Conservation (phyloP, 2,329 filamentous ascomycete genomes). For the Pseudogymnoascus sp. region DNA sequence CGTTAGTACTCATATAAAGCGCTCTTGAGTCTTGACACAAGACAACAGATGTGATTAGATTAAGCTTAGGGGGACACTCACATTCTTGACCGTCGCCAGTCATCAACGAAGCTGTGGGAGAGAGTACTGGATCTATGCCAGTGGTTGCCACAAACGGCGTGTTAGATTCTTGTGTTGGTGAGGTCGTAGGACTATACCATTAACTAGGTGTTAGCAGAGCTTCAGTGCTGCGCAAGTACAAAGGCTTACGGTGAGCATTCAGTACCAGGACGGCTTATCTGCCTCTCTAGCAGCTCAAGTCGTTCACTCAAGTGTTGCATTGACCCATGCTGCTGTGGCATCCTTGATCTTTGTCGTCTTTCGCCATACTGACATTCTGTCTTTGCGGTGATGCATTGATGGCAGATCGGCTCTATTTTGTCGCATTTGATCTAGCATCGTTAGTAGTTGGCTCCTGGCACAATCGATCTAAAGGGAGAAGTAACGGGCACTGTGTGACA, state of each 20-base stretch:
- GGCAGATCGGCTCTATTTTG: not conserved
- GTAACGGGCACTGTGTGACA: not conserved
- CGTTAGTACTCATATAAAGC: not conserved
- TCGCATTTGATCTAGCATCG: not conserved
- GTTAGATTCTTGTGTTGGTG: not conserved
- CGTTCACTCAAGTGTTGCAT: not conserved
- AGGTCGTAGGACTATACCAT: not conserved
- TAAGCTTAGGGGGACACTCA: not conserved
- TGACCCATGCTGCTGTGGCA: not conserved
- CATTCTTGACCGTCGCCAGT: slow-evolving; percentile 4
- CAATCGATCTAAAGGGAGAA: not conserved
- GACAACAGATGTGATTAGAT: not conserved
- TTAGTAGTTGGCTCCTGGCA: not conserved
- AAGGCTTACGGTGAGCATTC: not conserved
- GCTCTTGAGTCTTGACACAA: not conserved
- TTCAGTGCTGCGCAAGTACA: not conserved
- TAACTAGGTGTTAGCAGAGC: not conserved
- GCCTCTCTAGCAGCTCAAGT: not conserved
- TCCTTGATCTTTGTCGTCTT: not conserved
- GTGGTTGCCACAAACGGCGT: not conserved
- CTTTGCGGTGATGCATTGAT: not conserved
- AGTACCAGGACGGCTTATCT: not conserved
- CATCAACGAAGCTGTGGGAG: not conserved
- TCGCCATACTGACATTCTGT: not conserved
- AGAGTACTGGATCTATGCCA: not conserved